Evolutionary conservation across 495 filamentous ascomycete species (phyloP).

Genomic region (Podospora anserina): DNA sequence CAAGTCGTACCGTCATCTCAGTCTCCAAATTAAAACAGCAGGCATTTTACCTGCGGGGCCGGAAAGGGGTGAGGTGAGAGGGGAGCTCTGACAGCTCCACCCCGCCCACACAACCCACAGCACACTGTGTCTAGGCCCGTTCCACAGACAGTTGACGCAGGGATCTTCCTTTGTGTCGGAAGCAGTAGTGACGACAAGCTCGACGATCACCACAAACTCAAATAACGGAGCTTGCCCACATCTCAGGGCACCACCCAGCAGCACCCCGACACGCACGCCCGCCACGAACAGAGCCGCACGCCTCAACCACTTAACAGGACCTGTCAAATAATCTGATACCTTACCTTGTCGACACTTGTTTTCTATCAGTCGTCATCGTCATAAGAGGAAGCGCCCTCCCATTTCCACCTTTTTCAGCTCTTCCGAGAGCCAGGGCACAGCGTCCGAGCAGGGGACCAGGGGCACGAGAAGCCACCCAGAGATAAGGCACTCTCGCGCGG

Average conservation of each 20-base stretch:
- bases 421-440: not conserved
- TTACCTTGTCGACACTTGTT: not conserved
- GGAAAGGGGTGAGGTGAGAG: not conserved
- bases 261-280: no score
- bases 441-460: slow-evolving; percentile 5
- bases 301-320: not conserved
- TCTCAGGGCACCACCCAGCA: no score
- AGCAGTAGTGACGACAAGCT: slow-evolving; percentile 8
- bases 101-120: not conserved
- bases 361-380: no score
- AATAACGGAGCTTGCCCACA: not conserved
- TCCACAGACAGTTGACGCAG: not conserved
- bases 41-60: slow-evolving; percentile 6
- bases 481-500: slow-evolving; percentile 11
- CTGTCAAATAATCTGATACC: not conserved
- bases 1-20: not conserved
- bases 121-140: slow-evolving; percentile 6
- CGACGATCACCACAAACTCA: not conserved
- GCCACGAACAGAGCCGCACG: not conserved
- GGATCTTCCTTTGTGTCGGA: slow-evolving; percentile 3
- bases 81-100: slow-evolving; percentile 8
- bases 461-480: slow-evolving; percentile 4
- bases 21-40: not conserved
- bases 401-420: not conserved
- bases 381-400: no score